Evolutionary conservation across 371 early-diverging fungal species (phyloP).

Genomic region (Neoconidiobolus thromboides): DNA sequence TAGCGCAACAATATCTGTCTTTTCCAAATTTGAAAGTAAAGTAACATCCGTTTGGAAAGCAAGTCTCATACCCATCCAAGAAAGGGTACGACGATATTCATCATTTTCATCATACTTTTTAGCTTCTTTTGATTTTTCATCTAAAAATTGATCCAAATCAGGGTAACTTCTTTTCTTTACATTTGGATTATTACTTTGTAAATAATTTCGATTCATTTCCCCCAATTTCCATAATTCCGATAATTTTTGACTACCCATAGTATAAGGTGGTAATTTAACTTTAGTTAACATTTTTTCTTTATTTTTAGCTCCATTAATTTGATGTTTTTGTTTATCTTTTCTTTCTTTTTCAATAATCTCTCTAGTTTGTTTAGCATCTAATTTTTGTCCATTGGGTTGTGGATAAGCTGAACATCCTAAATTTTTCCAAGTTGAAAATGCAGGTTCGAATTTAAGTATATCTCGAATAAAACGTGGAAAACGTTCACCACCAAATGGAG

Average conservation of each 20-base stretch:
- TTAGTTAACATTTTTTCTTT: not conserved
- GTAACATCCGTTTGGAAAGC: not conserved
- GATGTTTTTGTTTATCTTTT: not conserved
- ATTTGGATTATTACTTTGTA: not conserved
- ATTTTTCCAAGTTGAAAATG: not conserved
- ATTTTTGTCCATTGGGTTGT: not conserved
- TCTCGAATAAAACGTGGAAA: not conserved
- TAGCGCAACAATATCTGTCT: no score
- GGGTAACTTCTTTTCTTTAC: not conserved
- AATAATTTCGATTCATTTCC: not conserved
- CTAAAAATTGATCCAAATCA: conserved; percentile 6
- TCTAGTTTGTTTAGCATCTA: not conserved
- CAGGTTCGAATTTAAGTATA: not conserved
- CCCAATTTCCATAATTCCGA: not conserved
- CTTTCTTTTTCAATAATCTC: not conserved
- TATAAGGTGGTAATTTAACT: not conserved
- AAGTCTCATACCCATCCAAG: not conserved
- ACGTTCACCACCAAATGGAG: not conserved
- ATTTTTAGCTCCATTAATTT: no score
- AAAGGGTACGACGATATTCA: not conserved
- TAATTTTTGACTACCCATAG: not conserved
- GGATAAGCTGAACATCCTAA: not conserved
- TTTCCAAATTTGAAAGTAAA: no score
- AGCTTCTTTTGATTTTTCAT: conserved; percentile 3
- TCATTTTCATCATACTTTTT: not conserved